These are phyloP conservation scores for Fusarium longipes DNA, from an alignment of 2,329 filamentous ascomycete species.

Conservation along the genomic window DNA sequence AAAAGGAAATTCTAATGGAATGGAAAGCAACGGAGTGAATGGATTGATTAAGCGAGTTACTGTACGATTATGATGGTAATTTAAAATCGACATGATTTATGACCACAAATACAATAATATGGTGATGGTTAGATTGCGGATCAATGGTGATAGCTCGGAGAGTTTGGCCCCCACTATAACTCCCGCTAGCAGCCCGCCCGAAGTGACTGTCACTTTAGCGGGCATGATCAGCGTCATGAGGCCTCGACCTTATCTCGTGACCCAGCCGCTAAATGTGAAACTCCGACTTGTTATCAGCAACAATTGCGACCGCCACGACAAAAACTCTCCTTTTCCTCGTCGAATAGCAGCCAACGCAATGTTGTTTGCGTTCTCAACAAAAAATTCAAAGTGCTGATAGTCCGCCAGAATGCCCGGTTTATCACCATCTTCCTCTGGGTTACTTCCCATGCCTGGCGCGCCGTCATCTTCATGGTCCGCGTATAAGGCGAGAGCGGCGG, in stretches of 20 bases:
- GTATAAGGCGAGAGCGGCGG: slow-evolving; percentile 73
- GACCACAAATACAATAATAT: slow-evolving; percentile 7
- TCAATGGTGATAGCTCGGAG: slow-evolving; percentile 9
- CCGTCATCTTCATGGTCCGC: slow-evolving; percentile 77
- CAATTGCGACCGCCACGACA: neutral
- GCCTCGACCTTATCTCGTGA: slow-evolving; percentile 32
- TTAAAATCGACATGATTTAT: slow-evolving; percentile 28
- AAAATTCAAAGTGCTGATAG: neutral
- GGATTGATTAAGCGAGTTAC: slow-evolving; percentile 8
- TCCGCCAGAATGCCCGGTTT: slow-evolving; percentile 49
- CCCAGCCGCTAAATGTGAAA: slow-evolving; percentile 16
- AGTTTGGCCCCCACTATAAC: slow-evolving; percentile 11
- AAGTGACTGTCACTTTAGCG: neutral
- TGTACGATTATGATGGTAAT: slow-evolving; percentile 29
- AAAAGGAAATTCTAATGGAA: neutral
- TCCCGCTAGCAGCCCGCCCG: slow-evolving; percentile 18
- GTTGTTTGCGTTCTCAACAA: slow-evolving; percentile 1
- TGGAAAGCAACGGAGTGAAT: neutral
- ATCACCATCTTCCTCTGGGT: slow-evolving; percentile 56
- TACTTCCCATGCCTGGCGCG: slow-evolving; percentile 68
- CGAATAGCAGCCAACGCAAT: slow-evolving; percentile 14
- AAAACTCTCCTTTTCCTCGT: too few relatives aligned
- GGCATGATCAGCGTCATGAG: slow-evolving; percentile 44
- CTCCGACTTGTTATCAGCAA: slow-evolving; percentile 21
- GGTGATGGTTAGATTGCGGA: neutral